Evolutionary conservation across 1,284 basidiomycete species (phyloP).

Genomic region (Melanopsichium pennsylvanicum): DNA sequence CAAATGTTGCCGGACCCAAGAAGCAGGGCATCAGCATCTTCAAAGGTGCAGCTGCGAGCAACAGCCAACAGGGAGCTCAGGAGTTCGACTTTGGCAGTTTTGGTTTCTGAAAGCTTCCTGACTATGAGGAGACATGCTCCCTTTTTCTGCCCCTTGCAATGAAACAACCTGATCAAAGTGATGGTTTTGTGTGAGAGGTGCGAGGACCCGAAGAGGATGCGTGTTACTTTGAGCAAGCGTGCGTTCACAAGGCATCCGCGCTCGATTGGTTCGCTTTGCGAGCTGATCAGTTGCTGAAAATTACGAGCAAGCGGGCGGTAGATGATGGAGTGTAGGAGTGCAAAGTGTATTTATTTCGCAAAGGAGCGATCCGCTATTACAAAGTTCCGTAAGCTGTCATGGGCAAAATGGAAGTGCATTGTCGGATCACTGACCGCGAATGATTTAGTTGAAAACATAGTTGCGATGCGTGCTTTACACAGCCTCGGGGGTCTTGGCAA

Average conservation of each 20-base stretch:
- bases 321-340: not conserved
- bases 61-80: conserved; percentile 50
- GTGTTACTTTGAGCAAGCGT: too few relatives aligned
- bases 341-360: conserved; percentile 12
- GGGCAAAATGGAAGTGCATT: not conserved
- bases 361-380: not conserved
- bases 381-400: not conserved
- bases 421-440: not conserved
- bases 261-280: too few relatives aligned
- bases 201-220: not conserved
- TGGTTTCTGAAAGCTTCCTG: conserved; percentile 34
- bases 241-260: too few relatives aligned
- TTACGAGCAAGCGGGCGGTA: not conserved
- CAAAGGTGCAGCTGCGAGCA: conserved; percentile 44
- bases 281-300: too few relatives aligned
- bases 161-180: not conserved
- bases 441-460: not conserved
- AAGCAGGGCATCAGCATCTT: conserved; percentile 47
- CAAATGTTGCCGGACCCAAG: conserved; percentile 6
- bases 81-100: conserved; percentile 55
- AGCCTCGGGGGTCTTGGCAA: conserved; percentile 89
- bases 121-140: too few relatives aligned
- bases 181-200: not conserved
- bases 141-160: conserved; percentile 1
- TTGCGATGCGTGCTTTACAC: conserved; percentile 7